A percentile compares a stretch with the other conserved stretches of the same genome.
Conservation (phyloP, 805 yeast species). For the Pichia ethanolica region DNA sequence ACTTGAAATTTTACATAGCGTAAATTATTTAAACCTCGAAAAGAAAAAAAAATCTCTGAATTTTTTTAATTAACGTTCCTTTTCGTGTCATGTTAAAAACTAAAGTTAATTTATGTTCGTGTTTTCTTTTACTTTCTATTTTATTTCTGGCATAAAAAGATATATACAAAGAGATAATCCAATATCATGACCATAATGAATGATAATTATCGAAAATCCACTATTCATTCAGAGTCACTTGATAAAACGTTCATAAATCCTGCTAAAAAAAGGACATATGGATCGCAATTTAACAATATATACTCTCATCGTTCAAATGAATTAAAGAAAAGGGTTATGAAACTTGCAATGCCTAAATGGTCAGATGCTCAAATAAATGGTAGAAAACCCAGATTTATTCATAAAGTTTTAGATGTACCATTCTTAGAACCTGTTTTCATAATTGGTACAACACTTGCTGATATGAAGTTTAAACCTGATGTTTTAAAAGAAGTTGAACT, state of each 20-base stretch:
- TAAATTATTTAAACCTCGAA: no score
- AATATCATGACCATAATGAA: neutral
- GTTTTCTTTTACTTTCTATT: neutral
- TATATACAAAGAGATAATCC: no score
- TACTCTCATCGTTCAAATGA: slow-evolving; percentile 46
- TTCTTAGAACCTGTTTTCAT: slow-evolving; percentile 68
- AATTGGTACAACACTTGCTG: slow-evolving; percentile 79
- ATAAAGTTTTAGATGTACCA: slow-evolving; percentile 55
- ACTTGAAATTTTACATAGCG: no score
- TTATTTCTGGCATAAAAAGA: no score
- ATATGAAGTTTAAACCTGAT: slow-evolving; percentile 78
- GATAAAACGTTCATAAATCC: slow-evolving; percentile 18
- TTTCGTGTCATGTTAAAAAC: no score
- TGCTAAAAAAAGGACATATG: slow-evolving; percentile 33
- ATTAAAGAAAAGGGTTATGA: slow-evolving; percentile 40
- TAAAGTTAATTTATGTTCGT: no score
- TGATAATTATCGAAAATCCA: neutral
- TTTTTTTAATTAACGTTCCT: no score
- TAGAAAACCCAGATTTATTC: slow-evolving; percentile 24
- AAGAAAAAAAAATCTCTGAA: no score
- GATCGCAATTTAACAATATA: slow-evolving; percentile 49
- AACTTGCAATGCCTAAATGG: slow-evolving; percentile 37
- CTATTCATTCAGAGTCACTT: neutral
- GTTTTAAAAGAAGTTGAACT: slow-evolving; percentile 73
- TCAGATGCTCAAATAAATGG: slow-evolving; percentile 34